Percentiles rank a stretch among this genome's conserved stretches.
Conservation (phyloP, 2,329 filamentous ascomycete species). For the Claviceps sp. region DNA sequence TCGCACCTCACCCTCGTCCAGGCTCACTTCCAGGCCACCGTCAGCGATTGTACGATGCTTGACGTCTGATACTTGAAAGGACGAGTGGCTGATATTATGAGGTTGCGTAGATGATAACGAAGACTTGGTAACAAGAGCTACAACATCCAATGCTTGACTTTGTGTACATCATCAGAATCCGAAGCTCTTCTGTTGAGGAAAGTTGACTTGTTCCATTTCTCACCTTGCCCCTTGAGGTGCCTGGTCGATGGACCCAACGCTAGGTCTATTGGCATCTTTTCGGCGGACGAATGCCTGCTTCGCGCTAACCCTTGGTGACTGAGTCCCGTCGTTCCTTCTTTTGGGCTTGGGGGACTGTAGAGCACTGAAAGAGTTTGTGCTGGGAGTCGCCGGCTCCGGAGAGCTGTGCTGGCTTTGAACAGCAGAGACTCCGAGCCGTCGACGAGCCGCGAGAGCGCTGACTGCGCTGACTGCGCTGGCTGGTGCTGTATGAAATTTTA, state of each 20-base stretch:
- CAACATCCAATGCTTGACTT: not conserved
- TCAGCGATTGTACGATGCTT: conserved; percentile 27
- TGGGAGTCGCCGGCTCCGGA: conserved; percentile 10
- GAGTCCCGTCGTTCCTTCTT: conserved; percentile 4
- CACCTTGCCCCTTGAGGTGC: not conserved
- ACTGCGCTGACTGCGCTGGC: conserved; percentile 17
- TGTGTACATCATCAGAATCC: not conserved
- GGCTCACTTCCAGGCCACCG: conserved; percentile 27
- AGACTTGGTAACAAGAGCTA: not conserved
- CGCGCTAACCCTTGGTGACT: conserved; percentile 10
- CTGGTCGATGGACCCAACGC: not conserved
- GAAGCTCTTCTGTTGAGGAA: not conserved
- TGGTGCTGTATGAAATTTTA: conserved; percentile 6
- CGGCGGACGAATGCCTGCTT: not conserved
- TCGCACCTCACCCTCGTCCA: conserved; percentile 36
- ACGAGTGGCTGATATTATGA: conserved; percentile 25
- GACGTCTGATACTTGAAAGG: conserved; percentile 30
- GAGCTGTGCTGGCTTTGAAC: conserved; percentile 4
- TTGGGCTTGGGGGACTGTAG: conserved; percentile 12
- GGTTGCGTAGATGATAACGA: conserved; percentile 2
- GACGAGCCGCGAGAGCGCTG: conserved; percentile 24
- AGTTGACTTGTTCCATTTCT: not conserved
- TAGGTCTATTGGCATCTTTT: not conserved
- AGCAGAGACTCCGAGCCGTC: conserved; percentile 12
- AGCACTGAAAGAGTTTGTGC: conserved; percentile 17